Conservation (phyloP, 1,284 basidiomycete genomes). For the Fomes fomentarius region DNA sequence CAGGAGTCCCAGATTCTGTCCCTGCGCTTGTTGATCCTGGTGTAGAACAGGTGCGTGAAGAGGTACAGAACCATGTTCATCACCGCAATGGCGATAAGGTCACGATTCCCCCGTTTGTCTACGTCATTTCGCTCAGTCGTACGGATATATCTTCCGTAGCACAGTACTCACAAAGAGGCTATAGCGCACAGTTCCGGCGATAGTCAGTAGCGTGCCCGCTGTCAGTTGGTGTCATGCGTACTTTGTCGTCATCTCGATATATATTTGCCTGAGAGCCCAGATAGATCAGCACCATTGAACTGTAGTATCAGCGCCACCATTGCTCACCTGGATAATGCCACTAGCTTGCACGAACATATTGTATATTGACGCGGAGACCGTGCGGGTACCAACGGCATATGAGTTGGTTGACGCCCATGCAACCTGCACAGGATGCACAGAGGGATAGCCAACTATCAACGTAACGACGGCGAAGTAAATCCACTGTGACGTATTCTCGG, state of each 20-base stretch:
- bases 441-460: conserved; percentile 56
- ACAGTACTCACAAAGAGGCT: conserved; percentile 55
- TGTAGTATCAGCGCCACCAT: too few species aligned
- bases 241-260: conserved; percentile 38
- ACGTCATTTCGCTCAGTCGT: too few species aligned
- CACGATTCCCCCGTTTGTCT: conserved; percentile 46
- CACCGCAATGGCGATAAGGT: conserved; percentile 38
- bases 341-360: conserved; percentile 68
- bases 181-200: not conserved
- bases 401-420: conserved; percentile 69
- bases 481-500: conserved; percentile 56
- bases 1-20: conserved; percentile 55
- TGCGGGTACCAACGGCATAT: conserved; percentile 57
- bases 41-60: conserved; percentile 58
- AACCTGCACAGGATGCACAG: conserved; percentile 51
- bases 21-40: conserved; percentile 50
- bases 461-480: conserved; percentile 60
- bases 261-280: conserved; percentile 32
- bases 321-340: conserved; percentile 49
- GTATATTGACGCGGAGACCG: conserved; percentile 59
- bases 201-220: not conserved
- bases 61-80: conserved; percentile 53
- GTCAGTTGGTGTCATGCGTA: conserved; percentile 3
- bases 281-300: not conserved
- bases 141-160: too few species aligned